These are phyloP conservation scores for Diplodia sapinea DNA, from an alignment of 2,329 filamentous ascomycete species.

Conservation along the genomic window DNA sequence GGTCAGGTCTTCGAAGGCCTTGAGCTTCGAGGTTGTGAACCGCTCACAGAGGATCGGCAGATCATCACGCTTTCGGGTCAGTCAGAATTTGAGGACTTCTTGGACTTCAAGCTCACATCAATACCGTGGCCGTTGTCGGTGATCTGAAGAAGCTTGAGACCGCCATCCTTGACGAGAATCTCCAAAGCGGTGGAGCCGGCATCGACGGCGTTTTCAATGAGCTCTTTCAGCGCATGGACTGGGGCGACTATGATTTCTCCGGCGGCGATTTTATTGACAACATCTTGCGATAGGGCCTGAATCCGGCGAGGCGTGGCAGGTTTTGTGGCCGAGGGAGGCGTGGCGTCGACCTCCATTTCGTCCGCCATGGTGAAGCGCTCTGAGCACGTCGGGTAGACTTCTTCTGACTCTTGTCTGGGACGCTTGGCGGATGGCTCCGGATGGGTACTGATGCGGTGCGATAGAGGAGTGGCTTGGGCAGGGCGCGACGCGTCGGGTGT, in stretches of 20 bases:
- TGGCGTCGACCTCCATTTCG: conserved; percentile 41
- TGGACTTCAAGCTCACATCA: conserved; percentile 62
- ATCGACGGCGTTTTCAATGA: conserved; percentile 97
- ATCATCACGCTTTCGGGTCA: conserved; percentile 75
- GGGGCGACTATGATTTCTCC: conserved; percentile 98
- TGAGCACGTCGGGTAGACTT: not conserved
- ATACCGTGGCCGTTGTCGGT: conserved; percentile 98
- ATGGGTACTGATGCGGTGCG: not conserved
- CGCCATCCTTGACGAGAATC: conserved; percentile 91
- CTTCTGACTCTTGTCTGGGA: too few relatives aligned
- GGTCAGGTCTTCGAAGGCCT: conserved; percentile 87
- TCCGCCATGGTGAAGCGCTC: conserved; percentile 37
- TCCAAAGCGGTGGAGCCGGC: conserved; percentile 93
- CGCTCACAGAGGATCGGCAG: conserved; percentile 90
- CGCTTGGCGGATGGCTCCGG: not conserved
- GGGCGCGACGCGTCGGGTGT: conserved; percentile 11
- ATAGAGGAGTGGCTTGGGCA: not conserved
- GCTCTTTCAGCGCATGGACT: conserved; percentile 92
- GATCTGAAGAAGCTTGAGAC: conserved; percentile 92
- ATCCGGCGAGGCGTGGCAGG: conserved; percentile 51
- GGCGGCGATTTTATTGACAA: conserved; percentile 98
- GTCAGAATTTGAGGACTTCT: not conserved
- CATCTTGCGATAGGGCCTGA: conserved; percentile 85
- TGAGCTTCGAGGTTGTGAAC: conserved; percentile 95
- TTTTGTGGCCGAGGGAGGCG: conserved; percentile 44